phyloP scores from a whole-genome alignment of 805 yeast species.

The Ogataea angusta region DNA sequence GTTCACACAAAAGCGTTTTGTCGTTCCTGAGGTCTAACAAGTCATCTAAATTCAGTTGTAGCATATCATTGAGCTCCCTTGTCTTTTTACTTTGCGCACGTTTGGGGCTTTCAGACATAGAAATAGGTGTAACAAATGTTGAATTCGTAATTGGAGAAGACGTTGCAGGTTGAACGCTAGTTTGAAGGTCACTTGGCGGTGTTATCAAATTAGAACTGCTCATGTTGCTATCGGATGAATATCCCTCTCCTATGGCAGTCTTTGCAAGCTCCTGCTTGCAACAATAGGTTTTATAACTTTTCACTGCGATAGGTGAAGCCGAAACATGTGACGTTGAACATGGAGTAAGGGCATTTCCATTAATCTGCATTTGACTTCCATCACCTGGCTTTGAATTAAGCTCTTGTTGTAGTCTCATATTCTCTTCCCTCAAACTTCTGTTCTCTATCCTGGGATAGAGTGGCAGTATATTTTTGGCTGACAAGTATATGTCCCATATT shows the following conservation, averaged over 20 bases:
- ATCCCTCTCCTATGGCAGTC: not conserved
- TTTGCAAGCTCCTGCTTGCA: not conserved
- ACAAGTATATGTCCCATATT: constrained; percentile 36
- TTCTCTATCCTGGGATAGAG: constrained; percentile 34
- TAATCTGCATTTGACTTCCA: too few species aligned
- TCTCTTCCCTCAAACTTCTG: constrained; percentile 31
- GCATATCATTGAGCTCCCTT: constrained; percentile 5
- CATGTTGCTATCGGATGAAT: not conserved
- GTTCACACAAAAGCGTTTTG: constrained; percentile 19
- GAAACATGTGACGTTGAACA: constrained; percentile 14
- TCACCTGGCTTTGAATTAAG: not conserved
- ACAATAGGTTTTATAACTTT: not conserved
- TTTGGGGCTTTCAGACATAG: constrained; percentile 24
- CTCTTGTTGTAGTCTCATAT: constrained; percentile 15
- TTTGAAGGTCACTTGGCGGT: constrained; percentile 24
- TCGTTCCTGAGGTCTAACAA: constrained; percentile 27
- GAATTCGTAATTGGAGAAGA: not conserved
- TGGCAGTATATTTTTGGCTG: constrained; percentile 32
- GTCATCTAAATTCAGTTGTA: constrained; percentile 25
- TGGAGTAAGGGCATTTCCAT: constrained; percentile 22
- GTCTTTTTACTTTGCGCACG: constrained; percentile 5
- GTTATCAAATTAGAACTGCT: constrained; percentile 20
- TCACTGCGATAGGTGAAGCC: constrained; percentile 12
- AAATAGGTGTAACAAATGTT: constrained; percentile 19
- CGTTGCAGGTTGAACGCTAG: constrained; percentile 5